These are phyloP conservation scores for Rasamsonia emersonii DNA, from an alignment of 2,329 filamentous ascomycete species.

Conservation along the genomic window DNA sequence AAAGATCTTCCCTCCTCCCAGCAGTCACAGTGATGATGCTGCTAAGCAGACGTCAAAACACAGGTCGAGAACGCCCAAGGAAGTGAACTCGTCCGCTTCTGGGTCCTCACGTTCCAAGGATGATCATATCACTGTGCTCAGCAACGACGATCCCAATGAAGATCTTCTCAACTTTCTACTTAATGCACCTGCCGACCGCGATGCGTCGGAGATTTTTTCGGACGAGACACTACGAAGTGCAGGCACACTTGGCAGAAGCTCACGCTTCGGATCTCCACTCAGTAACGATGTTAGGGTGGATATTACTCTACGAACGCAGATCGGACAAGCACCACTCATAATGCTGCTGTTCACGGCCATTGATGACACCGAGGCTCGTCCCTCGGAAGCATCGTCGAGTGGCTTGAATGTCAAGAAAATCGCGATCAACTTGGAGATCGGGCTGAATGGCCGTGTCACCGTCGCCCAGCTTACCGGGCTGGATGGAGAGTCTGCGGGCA, in stretches of 20 bases:
- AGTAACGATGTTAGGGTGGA: conserved; percentile 25
- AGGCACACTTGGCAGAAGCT: background rate
- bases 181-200: conserved; percentile 4
- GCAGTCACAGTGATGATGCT: conserved; percentile 9
- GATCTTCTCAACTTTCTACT: conserved; percentile 52
- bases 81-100: conserved; percentile 5
- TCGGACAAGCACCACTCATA: conserved; percentile 29
- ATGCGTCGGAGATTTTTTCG: too few species aligned
- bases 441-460: conserved; percentile 32
- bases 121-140: conserved; percentile 19
- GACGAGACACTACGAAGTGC: background rate
- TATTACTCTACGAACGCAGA: conserved; percentile 29
- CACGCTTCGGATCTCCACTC: too few species aligned
- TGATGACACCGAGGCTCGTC: conserved; percentile 10
- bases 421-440: conserved; percentile 31
- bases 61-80: conserved; percentile 5
- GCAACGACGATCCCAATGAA: conserved; percentile 34
- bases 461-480: conserved; percentile 31
- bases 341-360: conserved; percentile 28
- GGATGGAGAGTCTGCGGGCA: conserved; percentile 9
- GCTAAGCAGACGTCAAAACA: conserved; percentile 4
- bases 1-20: conserved; percentile 22
- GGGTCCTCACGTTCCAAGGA: conserved; percentile 9
- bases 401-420: conserved; percentile 15
- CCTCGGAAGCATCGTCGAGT: too few species aligned